Evolutionary conservation across 2,329 filamentous ascomycete species (phyloP).

Genomic region (Elsinoe batatas): DNA sequence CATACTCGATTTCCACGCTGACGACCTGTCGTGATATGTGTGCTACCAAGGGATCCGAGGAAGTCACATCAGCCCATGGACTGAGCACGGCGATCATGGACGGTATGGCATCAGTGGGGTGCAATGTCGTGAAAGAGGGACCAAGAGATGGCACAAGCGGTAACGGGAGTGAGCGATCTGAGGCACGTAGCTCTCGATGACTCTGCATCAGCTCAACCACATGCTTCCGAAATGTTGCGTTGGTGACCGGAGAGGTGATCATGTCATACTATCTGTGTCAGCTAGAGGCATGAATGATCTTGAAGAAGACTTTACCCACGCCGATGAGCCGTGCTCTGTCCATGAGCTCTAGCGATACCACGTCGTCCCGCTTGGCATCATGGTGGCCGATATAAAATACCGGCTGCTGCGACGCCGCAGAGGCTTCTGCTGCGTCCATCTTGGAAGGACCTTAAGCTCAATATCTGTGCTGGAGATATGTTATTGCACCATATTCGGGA

Average conservation of each 20-base stretch:
- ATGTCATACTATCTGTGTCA: constrained; percentile 56
- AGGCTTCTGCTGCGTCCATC: neutral
- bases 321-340: constrained; percentile 51
- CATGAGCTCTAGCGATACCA: constrained; percentile 55
- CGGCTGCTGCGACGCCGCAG: neutral
- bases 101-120: constrained; percentile 57
- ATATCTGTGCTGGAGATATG: neutral
- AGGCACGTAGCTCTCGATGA: constrained; percentile 36
- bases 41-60: constrained; percentile 69
- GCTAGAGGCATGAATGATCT: constrained; percentile 16
- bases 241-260: constrained; percentile 70
- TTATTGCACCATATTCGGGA: neutral
- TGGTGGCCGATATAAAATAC: constrained; percentile 64
- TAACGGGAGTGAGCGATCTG: constrained; percentile 29
- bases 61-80: constrained; percentile 85
- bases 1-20: constrained; percentile 85
- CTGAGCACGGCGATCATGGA: constrained; percentile 73
- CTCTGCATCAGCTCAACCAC: constrained; percentile 53
- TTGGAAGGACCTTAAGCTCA: neutral
- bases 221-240: constrained; percentile 57
- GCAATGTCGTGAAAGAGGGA: constrained; percentile 66
- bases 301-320: constrained; percentile 47
- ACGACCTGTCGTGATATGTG: constrained; percentile 83
- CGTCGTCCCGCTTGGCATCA: constrained; percentile 52
- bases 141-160: constrained; percentile 54